Percentiles rank a stretch among this genome's conserved stretches.
Evolutionary conservation across 495 filamentous ascomycete genomes (phyloP).

Genomic region (Staphylotrichum longicolle): DNA sequence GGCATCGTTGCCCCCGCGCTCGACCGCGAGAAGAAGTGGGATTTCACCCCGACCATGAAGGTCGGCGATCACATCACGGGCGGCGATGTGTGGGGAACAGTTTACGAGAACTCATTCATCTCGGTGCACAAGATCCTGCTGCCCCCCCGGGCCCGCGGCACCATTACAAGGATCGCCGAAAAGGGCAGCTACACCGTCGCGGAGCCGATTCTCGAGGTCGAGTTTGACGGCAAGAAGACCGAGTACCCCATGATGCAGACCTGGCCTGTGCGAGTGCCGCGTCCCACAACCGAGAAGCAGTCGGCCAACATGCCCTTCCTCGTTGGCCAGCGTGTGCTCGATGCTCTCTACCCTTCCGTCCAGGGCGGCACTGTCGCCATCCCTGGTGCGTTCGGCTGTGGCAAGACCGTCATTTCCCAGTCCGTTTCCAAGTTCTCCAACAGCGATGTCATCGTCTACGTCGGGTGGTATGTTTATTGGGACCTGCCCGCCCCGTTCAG

Average conservation of each 20-base stretch:
- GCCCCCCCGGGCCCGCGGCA: conserved; percentile 86
- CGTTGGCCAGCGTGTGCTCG: conserved; percentile 93
- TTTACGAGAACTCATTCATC: conserved; percentile 94
- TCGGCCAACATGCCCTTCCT: conserved; percentile 85
- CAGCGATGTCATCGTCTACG: conserved; percentile 98
- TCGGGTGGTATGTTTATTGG: conserved; percentile 50
- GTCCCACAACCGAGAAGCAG: conserved; percentile 85
- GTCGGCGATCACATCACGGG: conserved; percentile 96
- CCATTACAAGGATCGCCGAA: conserved; percentile 83
- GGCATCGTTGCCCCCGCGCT: conserved; percentile 88
- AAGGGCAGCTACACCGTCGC: conserved; percentile 92
- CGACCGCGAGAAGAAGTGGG: conserved; percentile 88
- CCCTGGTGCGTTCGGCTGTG: conserved; percentile 96
- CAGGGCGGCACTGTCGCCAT: conserved; percentile 98
- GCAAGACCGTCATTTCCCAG: conserved; percentile 99
- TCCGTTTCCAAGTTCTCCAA: conserved; percentile 99
- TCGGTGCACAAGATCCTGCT: conserved; percentile 92
- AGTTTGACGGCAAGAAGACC: conserved; percentile 94
- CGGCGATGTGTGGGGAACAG: conserved; percentile 89
- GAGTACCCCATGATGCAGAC: conserved; percentile 96
- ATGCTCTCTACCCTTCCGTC: conserved; percentile 96
- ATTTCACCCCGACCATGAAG: conserved; percentile 86
- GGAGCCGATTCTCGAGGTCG: conserved; percentile 91
- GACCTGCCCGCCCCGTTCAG: no score
- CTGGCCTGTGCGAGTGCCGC: conserved; percentile 97